phyloP scores from a whole-genome alignment of 441 rosid genomes.

The Daphne laureola region DNA sequence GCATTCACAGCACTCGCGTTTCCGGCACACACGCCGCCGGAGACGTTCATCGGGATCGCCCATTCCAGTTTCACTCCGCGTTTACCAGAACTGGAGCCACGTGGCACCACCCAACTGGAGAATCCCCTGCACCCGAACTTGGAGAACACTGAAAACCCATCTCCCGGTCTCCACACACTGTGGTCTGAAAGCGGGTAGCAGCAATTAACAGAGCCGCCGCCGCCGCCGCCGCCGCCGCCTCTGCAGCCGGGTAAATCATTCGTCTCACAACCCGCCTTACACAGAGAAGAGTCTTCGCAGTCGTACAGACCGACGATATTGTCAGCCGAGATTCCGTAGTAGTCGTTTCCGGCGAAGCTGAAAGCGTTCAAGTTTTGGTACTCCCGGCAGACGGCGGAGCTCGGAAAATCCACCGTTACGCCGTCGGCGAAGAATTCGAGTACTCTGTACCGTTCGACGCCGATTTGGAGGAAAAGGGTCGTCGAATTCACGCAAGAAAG shows the following conservation, averaged over 20 bases:
- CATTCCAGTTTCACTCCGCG: conserved; percentile 84
- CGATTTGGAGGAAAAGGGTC: conserved; percentile 45
- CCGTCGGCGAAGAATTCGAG: conserved; percentile 67
- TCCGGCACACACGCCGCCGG: conserved; percentile 33
- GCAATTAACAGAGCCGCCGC: conserved; percentile 51
- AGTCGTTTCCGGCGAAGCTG: conserved; percentile 31
- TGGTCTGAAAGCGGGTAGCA: conserved; percentile 82
- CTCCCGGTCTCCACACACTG: conserved; percentile 49
- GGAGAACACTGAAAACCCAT: conserved; percentile 56
- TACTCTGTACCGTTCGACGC: conserved; percentile 35
- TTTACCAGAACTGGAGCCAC: conserved; percentile 48
- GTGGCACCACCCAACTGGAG: conserved; percentile 64
- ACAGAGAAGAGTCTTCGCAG: conserved; percentile 78
- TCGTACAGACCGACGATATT: conserved; percentile 69
- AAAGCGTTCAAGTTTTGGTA: conserved; percentile 57
- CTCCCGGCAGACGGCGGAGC: conserved; percentile 45
- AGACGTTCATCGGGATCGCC: conserved; percentile 56
- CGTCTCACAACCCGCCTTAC: conserved; percentile 63
- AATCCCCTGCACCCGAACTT: conserved; percentile 82
- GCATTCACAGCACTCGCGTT: conserved; percentile 57
- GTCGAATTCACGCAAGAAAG: conserved; percentile 64
- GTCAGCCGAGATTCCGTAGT: conserved; percentile 54
- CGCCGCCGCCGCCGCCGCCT: conserved; percentile 21
- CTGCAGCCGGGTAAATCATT: conserved; percentile 56
- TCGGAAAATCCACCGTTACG: conserved; percentile 57